Conservation (phyloP, 1,139 yeast genomes). For the Blastobotrys malaysiensis region DNA sequence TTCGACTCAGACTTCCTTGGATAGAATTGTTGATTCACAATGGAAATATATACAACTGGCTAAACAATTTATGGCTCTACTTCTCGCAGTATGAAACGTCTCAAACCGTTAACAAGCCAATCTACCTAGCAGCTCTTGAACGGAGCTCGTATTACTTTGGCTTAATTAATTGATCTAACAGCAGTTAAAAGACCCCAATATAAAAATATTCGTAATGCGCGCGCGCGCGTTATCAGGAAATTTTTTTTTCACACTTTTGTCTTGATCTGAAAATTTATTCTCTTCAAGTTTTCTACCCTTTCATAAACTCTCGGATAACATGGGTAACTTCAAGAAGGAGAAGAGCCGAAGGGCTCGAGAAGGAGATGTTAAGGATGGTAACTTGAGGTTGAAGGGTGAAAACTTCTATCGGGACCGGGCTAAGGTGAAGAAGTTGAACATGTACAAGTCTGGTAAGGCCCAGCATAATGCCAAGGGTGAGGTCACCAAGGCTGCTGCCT, state of each 20-base stretch:
- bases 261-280: neutral
- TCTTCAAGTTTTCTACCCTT: conserved; percentile 2
- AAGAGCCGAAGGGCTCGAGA: conserved; percentile 79
- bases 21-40: too few relatives aligned
- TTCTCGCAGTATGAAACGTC: too few relatives aligned
- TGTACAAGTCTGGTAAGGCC: conserved; percentile 92
- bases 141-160: neutral
- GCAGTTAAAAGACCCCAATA: neutral
- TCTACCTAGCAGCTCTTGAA: neutral
- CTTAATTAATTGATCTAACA: neutral
- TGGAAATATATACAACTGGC: too few relatives aligned
- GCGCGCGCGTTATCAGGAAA: neutral
- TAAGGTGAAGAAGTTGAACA: conserved; percentile 79
- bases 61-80: too few relatives aligned
- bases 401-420: conserved; percentile 92
- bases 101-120: too few relatives aligned
- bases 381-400: conserved; percentile 92
- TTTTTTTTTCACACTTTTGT: conserved; percentile 6
- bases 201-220: neutral
- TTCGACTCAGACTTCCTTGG: too few relatives aligned
- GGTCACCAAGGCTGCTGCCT: conserved; percentile 75
- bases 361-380: conserved; percentile 79
- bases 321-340: conserved; percentile 95
- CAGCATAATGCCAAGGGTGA: conserved; percentile 84
- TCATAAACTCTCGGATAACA: conserved; percentile 26